phyloP scores from a whole-genome alignment of 768 basidiomycete species.

The Phlebiopsis flavidoalba region DNA sequence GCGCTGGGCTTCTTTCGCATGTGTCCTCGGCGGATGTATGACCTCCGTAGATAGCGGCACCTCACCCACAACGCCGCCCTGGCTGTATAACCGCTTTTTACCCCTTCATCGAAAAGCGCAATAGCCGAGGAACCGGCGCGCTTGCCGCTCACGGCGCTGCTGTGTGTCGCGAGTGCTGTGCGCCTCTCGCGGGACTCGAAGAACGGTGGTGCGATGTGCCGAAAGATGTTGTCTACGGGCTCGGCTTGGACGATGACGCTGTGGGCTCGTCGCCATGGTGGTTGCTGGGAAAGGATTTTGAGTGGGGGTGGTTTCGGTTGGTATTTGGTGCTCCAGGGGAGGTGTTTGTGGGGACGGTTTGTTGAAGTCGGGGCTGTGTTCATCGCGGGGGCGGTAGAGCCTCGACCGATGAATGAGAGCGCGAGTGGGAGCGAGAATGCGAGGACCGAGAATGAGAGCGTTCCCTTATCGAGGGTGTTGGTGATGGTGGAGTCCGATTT shows the following conservation, averaged over 20 bases:
- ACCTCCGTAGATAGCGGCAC: background rate
- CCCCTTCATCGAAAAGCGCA: conserved; percentile 8
- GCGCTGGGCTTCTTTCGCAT: background rate
- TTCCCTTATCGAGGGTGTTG: conserved; percentile 10
- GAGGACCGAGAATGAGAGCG: background rate
- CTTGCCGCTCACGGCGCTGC: conserved; percentile 12
- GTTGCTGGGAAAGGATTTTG: background rate
- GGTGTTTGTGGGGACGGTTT: background rate
- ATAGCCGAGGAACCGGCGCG: conserved; percentile 9
- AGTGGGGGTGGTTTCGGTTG: background rate
- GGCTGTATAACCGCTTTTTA: conserved; percentile 2
- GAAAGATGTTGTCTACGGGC: conserved; percentile 17
- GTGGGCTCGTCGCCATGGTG: background rate
- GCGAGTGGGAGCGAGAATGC: background rate
- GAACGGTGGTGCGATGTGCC: conserved; percentile 23
- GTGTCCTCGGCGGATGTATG: background rate
- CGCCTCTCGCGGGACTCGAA: conserved; percentile 13
- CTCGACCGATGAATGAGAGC: background rate
- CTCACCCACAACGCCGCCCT: background rate
- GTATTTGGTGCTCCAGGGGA: background rate
- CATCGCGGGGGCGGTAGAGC: background rate
- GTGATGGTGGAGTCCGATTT: conserved; percentile 30
- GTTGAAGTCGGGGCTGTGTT: background rate
- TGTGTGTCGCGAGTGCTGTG: conserved; percentile 17
- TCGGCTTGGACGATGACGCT: background rate